phyloP scores from a whole-genome alignment of 106 monocot species.

The Narthecium ossifragum region DNA sequence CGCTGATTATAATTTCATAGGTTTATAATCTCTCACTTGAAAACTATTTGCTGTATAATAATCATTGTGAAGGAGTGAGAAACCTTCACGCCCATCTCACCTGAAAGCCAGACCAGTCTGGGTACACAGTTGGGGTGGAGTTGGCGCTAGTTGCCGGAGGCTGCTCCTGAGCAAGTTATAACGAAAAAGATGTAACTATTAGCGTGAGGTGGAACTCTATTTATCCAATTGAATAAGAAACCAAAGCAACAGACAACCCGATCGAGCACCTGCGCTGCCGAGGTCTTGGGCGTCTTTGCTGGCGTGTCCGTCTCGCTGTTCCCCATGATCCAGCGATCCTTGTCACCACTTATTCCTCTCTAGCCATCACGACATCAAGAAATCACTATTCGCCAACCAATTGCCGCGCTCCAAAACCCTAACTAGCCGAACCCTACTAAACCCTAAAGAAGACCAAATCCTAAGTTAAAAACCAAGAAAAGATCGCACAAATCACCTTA shows the following conservation, averaged over 20 bases:
- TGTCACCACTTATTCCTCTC: neutral
- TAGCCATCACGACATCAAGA: neutral
- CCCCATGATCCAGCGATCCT: constrained; percentile 28
- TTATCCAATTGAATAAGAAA: neutral
- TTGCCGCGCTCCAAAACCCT: neutral
- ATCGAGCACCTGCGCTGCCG: constrained; percentile 3
- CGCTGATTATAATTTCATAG: too few relatives aligned
- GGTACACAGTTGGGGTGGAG: constrained; percentile 17
- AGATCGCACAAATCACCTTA: too few relatives aligned
- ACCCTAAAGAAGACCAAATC: too few relatives aligned
- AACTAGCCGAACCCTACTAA: neutral
- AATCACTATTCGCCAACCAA: neutral
- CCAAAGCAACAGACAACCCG: too few relatives aligned
- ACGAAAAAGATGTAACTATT: neutral
- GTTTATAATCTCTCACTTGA: neutral
- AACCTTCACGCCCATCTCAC: constrained; percentile 10
- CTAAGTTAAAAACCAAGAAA: neutral
- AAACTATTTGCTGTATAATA: too few relatives aligned
- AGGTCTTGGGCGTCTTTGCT: constrained; percentile 39
- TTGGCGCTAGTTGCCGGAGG: constrained; percentile 3
- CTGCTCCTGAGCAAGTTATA: constrained; percentile 15
- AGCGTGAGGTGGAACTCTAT: neutral
- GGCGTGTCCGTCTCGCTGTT: constrained; percentile 33
- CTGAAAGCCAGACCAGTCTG: constrained; percentile 50
- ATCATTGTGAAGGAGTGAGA: too few relatives aligned